Percentiles rank a stretch among this genome's conserved stretches.
These are phyloP conservation scores for Fraxinus baroniana DNA, from an alignment of 305 asterid genomes.

Conservation along the genomic window DNA sequence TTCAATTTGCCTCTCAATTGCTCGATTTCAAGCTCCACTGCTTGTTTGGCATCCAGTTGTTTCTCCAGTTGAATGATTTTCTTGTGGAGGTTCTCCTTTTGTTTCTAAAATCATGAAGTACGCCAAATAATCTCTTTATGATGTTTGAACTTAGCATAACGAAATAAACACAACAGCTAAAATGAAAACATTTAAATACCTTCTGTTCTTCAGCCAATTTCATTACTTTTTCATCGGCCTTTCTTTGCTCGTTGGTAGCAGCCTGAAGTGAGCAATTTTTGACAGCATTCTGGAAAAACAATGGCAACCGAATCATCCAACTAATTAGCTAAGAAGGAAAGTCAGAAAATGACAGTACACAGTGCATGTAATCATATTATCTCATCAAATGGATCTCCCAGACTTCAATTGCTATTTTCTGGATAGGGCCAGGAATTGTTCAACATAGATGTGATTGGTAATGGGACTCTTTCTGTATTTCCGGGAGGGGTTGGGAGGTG, in stretches of 20 bases:
- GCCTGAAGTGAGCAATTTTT: constrained; percentile 61
- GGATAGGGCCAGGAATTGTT: background rate
- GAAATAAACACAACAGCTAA: constrained; percentile 18
- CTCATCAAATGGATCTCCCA: constrained; percentile 4
- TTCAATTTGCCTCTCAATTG: constrained; percentile 67
- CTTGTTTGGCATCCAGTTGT: constrained; percentile 76
- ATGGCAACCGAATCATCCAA: background rate
- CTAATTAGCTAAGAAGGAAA: constrained; percentile 14
- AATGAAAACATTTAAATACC: constrained; percentile 41
- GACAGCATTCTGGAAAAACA: constrained; percentile 61
- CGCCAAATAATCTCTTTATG: constrained; percentile 18
- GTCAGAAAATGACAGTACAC: background rate
- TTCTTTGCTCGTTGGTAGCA: constrained; percentile 72
- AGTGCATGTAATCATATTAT: constrained; percentile 12
- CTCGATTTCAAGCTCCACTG: constrained; percentile 74
- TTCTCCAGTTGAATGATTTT: constrained; percentile 68
- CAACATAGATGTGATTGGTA: constrained; percentile 1
- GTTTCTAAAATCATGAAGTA: constrained; percentile 54
- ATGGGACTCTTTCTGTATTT: background rate
- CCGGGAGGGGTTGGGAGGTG: too few species aligned
- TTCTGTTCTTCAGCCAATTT: constrained; percentile 80
- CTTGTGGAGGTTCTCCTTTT: constrained; percentile 74
- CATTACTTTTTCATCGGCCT: constrained; percentile 65
- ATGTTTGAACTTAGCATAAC: constrained; percentile 19
- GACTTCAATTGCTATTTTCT: background rate